A percentile compares a stretch with the other conserved stretches of the same genome.
These are phyloP conservation scores for Phanerochaete sordida DNA, from an alignment of 768 basidiomycete species.

Conservation along the genomic window DNA sequence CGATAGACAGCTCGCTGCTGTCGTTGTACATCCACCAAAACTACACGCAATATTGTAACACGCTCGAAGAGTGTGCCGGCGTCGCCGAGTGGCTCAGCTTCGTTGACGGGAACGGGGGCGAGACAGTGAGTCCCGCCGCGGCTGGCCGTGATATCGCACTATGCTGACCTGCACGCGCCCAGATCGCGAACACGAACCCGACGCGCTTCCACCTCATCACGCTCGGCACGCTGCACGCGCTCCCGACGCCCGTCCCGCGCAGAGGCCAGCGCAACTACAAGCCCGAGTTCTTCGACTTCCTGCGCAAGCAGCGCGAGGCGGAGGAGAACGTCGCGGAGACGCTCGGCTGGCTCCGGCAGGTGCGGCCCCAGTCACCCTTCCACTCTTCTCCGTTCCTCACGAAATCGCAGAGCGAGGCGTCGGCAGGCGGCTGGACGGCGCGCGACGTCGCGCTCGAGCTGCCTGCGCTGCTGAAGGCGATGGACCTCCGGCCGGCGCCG, in stretches of 20 bases:
- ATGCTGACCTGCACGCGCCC: neutral
- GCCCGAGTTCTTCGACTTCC: slow-evolving; percentile 76
- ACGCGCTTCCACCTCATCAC: slow-evolving; percentile 85
- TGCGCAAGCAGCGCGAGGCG: slow-evolving; percentile 55
- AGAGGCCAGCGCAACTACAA: slow-evolving; percentile 82
- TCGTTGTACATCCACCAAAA: slow-evolving; percentile 94
- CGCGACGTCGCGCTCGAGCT: slow-evolving; percentile 51
- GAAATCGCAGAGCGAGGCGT: neutral
- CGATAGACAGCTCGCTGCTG: slow-evolving; percentile 88
- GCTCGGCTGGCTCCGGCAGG: slow-evolving; percentile 50
- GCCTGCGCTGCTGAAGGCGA: slow-evolving; percentile 55
- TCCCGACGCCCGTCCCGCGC: slow-evolving; percentile 83
- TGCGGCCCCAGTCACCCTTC: slow-evolving; percentile 8
- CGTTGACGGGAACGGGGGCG: slow-evolving; percentile 66
- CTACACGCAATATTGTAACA: slow-evolving; percentile 78
- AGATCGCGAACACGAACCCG: slow-evolving; percentile 71
- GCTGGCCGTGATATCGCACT: neutral
- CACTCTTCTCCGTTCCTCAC: neutral
- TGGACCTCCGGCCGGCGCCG: slow-evolving; percentile 27
- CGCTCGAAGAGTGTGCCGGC: slow-evolving; percentile 68
- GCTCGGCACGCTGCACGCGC: slow-evolving; percentile 78
- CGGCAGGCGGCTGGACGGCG: slow-evolving; percentile 45
- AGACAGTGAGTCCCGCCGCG: slow-evolving; percentile 39
- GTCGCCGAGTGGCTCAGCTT: slow-evolving; percentile 76
- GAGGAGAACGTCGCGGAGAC: slow-evolving; percentile 56